phyloP scores from a whole-genome alignment of 305 asterid genomes.

The Solanum aculeatissimum region DNA sequence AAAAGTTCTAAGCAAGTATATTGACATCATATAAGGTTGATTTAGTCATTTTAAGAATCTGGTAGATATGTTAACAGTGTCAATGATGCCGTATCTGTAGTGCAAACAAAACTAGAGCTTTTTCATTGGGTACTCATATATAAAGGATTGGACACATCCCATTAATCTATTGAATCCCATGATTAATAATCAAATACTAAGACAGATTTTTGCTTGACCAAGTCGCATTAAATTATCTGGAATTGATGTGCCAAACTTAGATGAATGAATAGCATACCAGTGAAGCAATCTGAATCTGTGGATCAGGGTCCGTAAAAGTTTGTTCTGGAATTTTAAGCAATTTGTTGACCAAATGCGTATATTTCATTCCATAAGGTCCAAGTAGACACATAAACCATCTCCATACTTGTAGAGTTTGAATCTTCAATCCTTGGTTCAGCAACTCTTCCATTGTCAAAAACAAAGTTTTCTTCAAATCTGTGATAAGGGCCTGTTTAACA shows the following conservation, averaged over 20 bases:
- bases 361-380: conserved; percentile 43
- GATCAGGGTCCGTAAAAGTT: conserved; percentile 53
- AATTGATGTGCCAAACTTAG: not conserved
- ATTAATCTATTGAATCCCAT: not conserved
- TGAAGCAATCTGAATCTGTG: conserved; percentile 73
- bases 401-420: conserved; percentile 71
- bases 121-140: not conserved
- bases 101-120: not conserved
- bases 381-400: conserved; percentile 65
- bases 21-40: not conserved
- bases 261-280: conserved; percentile 31
- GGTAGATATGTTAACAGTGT: not conserved
- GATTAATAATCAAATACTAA: not conserved
- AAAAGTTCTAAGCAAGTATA: not conserved
- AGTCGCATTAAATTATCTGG: not conserved
- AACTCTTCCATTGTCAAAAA: conserved; percentile 40
- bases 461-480: conserved; percentile 56
- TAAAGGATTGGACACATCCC: not conserved
- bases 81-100: not conserved
- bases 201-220: not conserved
- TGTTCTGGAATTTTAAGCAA: conserved; percentile 61
- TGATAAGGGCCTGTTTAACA: conserved; percentile 39
- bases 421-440: conserved; percentile 52
- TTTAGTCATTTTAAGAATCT: not conserved
- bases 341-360: conserved; percentile 52